Base-by-base conservation (phyloP, 2,329 filamentous ascomycete genomes). In the Fusarium zealandicum region DNA sequence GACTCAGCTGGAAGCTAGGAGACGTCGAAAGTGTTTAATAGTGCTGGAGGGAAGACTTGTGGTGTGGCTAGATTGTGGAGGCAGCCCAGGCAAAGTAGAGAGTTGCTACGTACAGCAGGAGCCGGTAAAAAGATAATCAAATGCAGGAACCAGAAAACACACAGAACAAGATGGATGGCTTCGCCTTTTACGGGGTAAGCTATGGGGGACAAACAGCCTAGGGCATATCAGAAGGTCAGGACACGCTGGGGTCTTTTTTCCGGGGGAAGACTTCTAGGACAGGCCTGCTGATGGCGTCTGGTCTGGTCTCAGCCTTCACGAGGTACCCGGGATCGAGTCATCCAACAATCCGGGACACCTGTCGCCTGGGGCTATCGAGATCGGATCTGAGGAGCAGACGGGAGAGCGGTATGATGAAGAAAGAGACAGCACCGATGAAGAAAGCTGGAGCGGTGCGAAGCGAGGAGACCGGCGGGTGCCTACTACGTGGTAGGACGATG, bases 231-330 rank as follows among this genome's bases (percentile, higher is more conserved):
- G 59, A 63, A 63, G 59, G 55, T 63, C 59, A 62, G 51, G 63
- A 64, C 65, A 68, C 57, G 51, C 58, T 57, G 54, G 48, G 59
- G 51, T 54, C 39, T 56, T 60, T 48, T 59, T 52, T 10, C 58
- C 49, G 59, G 61, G 61, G 58, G 60, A 59, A 43, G 65, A 45
- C 54, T 52, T 30, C 20, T 28, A 54, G 62, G 62, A 65, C 66
- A 70, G 67, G 67, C 73, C 75, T 76, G 74, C 74, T 76, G 73
- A 76, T 75, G 68, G 69, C 53, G 63, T 62, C 51, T 50, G 46
- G 47, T 63, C 51, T 57, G 59, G 68, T 71, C 73, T 75, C 72
- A 76, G 74, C 73, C 73, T 77, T 72, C 64, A 68, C 65, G 65
- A 62, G 59, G 61, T 63, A 64, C 48, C 54, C 55, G 37, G 42